Conservation (phyloP, 1,284 basidiomycete genomes). For the Neonothopanus nambi region DNA sequence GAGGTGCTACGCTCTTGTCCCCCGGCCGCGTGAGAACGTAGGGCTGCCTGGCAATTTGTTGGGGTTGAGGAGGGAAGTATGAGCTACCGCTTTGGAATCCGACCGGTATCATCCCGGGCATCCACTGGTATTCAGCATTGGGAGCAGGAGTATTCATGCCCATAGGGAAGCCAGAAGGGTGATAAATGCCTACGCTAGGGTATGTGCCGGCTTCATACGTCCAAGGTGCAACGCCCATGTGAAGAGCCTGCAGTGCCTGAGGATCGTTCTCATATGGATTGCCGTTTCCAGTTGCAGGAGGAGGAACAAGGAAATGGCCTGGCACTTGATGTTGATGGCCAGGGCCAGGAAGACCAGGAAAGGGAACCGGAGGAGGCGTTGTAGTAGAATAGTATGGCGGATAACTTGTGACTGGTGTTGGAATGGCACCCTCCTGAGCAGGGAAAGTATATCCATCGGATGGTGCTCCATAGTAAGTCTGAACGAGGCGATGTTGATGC, state of each 20-base stretch:
- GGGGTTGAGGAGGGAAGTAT: neutral
- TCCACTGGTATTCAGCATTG: constrained; percentile 15
- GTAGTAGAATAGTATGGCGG: constrained; percentile 24
- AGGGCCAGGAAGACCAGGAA: constrained; percentile 13
- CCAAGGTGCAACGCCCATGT: constrained; percentile 23
- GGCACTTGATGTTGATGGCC: constrained; percentile 5
- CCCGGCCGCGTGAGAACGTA: neutral
- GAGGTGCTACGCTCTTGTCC: neutral
- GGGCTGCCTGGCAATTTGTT: neutral
- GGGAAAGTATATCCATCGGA: constrained; percentile 32
- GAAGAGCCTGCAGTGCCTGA: constrained; percentile 17
- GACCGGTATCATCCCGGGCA: neutral
- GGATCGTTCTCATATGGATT: constrained; percentile 24
- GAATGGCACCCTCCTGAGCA: constrained; percentile 20
- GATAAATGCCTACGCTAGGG: constrained; percentile 4
- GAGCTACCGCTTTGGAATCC: neutral
- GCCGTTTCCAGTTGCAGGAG: constrained; percentile 10
- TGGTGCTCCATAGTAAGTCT: constrained; percentile 1
- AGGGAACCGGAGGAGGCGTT: constrained; percentile 25
- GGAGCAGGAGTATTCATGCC: neutral
- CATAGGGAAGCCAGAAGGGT: constrained; percentile 7
- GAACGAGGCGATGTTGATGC: neutral
- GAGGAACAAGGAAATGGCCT: neutral
- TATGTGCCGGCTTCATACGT: constrained; percentile 26
- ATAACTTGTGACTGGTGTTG: constrained; percentile 10